A percentile compares a stretch with the other conserved stretches of the same genome.
phyloP scores from a whole-genome alignment of 2,329 filamentous ascomycete genomes.

The Calonectria honghensis region DNA sequence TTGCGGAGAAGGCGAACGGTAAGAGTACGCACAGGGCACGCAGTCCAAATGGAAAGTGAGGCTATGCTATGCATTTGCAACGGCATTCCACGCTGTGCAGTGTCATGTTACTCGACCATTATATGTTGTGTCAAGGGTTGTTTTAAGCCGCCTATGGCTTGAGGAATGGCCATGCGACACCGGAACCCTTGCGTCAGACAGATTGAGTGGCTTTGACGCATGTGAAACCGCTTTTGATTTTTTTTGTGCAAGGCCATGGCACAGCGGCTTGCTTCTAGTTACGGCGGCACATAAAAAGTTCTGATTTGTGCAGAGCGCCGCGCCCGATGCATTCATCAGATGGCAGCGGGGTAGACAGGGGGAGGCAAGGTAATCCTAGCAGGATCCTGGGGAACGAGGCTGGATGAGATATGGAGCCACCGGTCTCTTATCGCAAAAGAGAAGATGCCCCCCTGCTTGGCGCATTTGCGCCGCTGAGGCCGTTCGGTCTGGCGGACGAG shows the following conservation, averaged over 20 bases:
- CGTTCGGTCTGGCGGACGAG: conserved; percentile 38
- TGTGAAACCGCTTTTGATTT: conserved; percentile 30
- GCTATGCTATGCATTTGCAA: conserved; percentile 44
- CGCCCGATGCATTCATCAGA: conserved; percentile 23
- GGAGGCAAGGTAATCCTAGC: conserved; percentile 36
- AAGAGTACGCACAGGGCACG: not conserved
- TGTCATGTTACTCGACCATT: conserved; percentile 34
- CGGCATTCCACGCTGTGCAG: conserved; percentile 39
- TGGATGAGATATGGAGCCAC: conserved; percentile 40
- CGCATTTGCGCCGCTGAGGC: conserved; percentile 26
- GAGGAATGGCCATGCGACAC: conserved; percentile 36
- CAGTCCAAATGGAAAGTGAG: conserved; percentile 17
- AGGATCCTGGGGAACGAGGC: conserved; percentile 51
- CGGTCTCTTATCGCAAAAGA: conserved; percentile 42
- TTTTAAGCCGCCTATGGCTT: conserved; percentile 22
- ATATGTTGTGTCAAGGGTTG: conserved; percentile 22
- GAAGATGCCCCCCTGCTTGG: conserved; percentile 37
- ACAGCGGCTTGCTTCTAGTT: not conserved
- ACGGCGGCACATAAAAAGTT: conserved; percentile 2
- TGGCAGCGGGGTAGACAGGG: conserved; percentile 35
- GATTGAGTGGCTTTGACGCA: conserved; percentile 16
- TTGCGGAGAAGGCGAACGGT: conserved; percentile 27
- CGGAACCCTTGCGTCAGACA: conserved; percentile 13
- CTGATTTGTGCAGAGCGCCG: conserved; percentile 27
- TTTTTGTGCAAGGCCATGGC: conserved; percentile 25